Evolutionary conservation across 2,329 filamentous ascomycete genomes (phyloP).

Genomic region (Talaromyces sp.): DNA sequence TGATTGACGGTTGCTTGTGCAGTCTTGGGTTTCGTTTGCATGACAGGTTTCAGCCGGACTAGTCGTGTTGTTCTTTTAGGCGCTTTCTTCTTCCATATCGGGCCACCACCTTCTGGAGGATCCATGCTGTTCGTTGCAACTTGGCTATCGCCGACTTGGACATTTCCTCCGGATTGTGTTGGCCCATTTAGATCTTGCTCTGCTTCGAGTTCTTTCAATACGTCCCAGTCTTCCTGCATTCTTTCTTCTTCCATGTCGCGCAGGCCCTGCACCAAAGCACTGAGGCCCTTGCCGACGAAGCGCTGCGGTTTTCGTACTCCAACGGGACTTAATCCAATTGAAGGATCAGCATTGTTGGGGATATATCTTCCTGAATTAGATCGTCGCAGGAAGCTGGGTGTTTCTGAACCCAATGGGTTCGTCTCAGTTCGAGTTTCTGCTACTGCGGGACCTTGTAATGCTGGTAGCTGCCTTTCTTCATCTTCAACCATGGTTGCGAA

Average conservation of each 20-base stretch:
- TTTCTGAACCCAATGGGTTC: slow-evolving; percentile 24
- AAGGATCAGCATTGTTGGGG: slow-evolving; percentile 8
- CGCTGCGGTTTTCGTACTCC: slow-evolving; percentile 29
- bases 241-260: slow-evolving; percentile 37
- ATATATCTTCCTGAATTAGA: slow-evolving; percentile 27
- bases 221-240: slow-evolving; percentile 39
- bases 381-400: slow-evolving; percentile 35
- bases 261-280: slow-evolving; percentile 32
- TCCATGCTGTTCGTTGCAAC: slow-evolving; percentile 7
- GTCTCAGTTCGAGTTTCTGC: slow-evolving; percentile 2
- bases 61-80: slow-evolving; percentile 45
- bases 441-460: slow-evolving; percentile 6
- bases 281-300: slow-evolving; percentile 35
- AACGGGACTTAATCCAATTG: slow-evolving; percentile 30
- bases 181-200: slow-evolving; percentile 23
- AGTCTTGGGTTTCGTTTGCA: slow-evolving; percentile 19
- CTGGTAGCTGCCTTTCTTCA: slow-evolving; percentile 16
- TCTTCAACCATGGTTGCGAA: slow-evolving; percentile 36
- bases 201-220: slow-evolving; percentile 39
- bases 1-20: slow-evolving; percentile 9
- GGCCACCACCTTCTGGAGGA: slow-evolving; percentile 3
- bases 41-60: slow-evolving; percentile 40
- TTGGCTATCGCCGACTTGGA: slow-evolving; percentile 35
- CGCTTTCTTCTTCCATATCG: slow-evolving; percentile 43
- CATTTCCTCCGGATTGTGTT: slow-evolving; percentile 12